Evolutionary conservation across 108 stramenopile genomes (phyloP).

Genomic region (Pseudonitzschia multiseries): DNA sequence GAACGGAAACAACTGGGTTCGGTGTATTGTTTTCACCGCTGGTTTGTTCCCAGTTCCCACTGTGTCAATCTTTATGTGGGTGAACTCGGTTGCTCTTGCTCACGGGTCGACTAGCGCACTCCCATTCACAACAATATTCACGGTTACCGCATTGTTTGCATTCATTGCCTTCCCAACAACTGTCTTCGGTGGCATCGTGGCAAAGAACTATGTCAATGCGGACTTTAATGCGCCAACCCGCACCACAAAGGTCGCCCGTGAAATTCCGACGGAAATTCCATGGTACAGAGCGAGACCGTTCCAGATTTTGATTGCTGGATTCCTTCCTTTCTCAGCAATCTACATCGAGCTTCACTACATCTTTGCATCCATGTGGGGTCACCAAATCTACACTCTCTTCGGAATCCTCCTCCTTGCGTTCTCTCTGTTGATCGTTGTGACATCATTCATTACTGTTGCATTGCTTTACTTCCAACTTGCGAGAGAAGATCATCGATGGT

Average conservation of each 20-base stretch:
- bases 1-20: conserved; percentile 91
- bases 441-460: conserved; percentile 92
- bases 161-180: conserved; percentile 91
- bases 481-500: conserved; percentile 97
- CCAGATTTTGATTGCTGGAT: conserved; percentile 91
- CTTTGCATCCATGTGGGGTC: conserved; percentile 98
- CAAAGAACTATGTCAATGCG: conserved; percentile 81
- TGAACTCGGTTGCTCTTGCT: conserved; percentile 90
- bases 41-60: conserved; percentile 88
- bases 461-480: conserved; percentile 98
- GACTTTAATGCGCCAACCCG: conserved; percentile 95
- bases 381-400: conserved; percentile 98
- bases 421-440: conserved; percentile 88
- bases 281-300: conserved; percentile 76
- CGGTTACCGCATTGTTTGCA: conserved; percentile 73
- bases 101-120: conserved; percentile 94
- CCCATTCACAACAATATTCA: conserved; percentile 91
- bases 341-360: conserved; percentile 99
- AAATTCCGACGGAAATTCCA: conserved; percentile 86
- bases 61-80: conserved; percentile 81
- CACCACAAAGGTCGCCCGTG: conserved; percentile 96
- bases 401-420: conserved; percentile 97
- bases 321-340: conserved; percentile 97
- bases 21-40: conserved; percentile 84
- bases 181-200: conserved; percentile 89